Evolutionary conservation across 2,329 filamentous ascomycete genomes (phyloP).

Genomic region (Stachybotrys chartarum): DNA sequence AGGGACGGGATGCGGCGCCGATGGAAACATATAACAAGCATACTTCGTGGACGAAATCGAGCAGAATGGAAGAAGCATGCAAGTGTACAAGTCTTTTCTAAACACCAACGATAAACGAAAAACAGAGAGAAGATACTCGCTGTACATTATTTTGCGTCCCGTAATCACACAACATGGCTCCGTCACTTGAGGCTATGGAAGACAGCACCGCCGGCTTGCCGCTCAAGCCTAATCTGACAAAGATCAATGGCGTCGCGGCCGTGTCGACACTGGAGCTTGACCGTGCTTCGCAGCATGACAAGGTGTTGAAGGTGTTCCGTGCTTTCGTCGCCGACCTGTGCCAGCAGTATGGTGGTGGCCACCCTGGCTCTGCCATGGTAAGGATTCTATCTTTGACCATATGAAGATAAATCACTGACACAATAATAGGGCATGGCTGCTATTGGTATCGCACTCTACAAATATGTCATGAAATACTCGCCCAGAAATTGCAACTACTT

Average conservation of each 20-base stretch:
- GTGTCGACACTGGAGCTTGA: neutral
- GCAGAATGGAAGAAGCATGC: neutral
- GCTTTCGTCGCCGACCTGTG: neutral
- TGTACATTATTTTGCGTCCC: neutral
- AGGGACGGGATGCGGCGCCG: neutral
- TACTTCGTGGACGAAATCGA: neutral
- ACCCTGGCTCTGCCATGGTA: neutral
- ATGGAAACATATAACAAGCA: neutral
- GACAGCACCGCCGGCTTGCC: neutral
- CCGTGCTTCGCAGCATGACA: neutral
- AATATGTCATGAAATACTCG: slow-evolving; percentile 1
- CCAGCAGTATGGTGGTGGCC: neutral
- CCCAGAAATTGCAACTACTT: slow-evolving; percentile 1
- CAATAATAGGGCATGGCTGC: neutral
- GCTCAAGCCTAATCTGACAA: neutral
- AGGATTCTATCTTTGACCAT: neutral
- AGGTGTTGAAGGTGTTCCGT: neutral
- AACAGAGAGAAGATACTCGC: neutral
- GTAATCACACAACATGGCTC: neutral
- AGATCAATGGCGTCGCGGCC: neutral
- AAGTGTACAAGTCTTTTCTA: neutral
- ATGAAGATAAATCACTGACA: neutral
- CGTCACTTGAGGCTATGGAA: neutral
- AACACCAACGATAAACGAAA: too few species aligned
- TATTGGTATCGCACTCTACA: slow-evolving; percentile 3